phyloP scores from a whole-genome alignment of 2,329 filamentous ascomycete genomes.

The Paraphoma sp. region DNA sequence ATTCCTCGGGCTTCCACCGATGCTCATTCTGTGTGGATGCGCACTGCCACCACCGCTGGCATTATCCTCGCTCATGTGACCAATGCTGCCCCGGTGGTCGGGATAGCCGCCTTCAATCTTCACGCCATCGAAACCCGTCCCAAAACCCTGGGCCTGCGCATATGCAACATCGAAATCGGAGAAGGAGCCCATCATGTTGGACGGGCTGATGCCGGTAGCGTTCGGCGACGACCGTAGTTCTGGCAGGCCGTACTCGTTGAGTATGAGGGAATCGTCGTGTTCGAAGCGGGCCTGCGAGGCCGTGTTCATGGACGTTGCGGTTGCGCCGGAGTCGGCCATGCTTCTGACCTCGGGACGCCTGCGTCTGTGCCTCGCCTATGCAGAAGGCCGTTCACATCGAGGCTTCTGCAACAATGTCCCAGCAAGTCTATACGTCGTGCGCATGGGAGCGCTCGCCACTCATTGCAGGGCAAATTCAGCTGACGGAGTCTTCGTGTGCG shows the following conservation, averaged over 20 bases:
- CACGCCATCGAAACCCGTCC: conserved; percentile 23
- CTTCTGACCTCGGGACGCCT: conserved; percentile 14
- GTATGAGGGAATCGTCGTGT: conserved; percentile 42
- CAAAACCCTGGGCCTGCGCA: conserved; percentile 32
- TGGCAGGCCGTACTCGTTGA: conserved; percentile 44
- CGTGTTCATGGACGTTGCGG: conserved; percentile 36
- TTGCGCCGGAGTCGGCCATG: conserved; percentile 38
- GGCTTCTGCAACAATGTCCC: not conserved
- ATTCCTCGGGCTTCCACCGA: conserved; percentile 38
- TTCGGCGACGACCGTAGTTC: conserved; percentile 37
- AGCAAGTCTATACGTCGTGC: not conserved
- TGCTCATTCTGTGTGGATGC: conserved; percentile 39
- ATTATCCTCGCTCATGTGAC: conserved; percentile 41
- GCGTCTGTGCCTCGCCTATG: conserved; percentile 26
- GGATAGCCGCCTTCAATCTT: conserved; percentile 31
- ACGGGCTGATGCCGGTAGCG: conserved; percentile 28
- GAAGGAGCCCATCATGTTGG: conserved; percentile 37
- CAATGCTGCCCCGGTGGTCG: conserved; percentile 39
- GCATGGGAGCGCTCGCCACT: not conserved
- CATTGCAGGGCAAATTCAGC: conserved; percentile 10
- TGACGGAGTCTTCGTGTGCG: conserved; percentile 13
- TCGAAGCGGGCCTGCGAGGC: conserved; percentile 36
- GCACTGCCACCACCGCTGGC: conserved; percentile 35
- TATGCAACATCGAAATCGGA: conserved; percentile 42
- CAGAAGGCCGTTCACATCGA: conserved; percentile 30